phyloP scores from a whole-genome alignment of 73 alveolate genomes.

The Paramecium caudatum region DNA sequence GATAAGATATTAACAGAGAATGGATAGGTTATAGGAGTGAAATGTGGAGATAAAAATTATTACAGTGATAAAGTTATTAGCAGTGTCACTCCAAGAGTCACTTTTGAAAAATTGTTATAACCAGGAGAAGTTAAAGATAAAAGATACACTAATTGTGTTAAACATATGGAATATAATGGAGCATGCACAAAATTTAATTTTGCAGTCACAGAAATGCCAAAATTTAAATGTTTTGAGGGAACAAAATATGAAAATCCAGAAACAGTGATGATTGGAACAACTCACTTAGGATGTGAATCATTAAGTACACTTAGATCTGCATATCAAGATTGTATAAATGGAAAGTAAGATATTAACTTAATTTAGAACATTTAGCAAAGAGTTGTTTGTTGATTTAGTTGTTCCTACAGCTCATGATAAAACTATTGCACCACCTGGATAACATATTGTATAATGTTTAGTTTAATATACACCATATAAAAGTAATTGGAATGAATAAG shows the following conservation, averaged over 20 bases:
- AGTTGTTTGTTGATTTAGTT: constrained; percentile 83
- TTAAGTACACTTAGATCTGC: constrained; percentile 77
- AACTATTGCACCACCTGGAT: constrained; percentile 78
- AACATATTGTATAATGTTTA: constrained; percentile 79
- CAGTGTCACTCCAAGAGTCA: constrained; percentile 82
- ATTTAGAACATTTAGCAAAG: constrained; percentile 59
- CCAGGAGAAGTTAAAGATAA: constrained; percentile 39
- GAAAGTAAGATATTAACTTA: constrained; percentile 12
- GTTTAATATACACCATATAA: constrained; percentile 84
- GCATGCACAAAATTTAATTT: constrained; percentile 80
- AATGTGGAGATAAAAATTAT: constrained; percentile 67
- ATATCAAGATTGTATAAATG: constrained; percentile 76
- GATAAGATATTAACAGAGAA: constrained; percentile 72
- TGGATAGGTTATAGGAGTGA: constrained; percentile 75
- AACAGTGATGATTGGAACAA: constrained; percentile 73
- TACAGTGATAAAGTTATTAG: constrained; percentile 76
- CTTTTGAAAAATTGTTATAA: constrained; percentile 78
- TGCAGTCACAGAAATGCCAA: constrained; percentile 79
- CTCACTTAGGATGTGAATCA: constrained; percentile 79
- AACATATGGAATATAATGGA: constrained; percentile 79
- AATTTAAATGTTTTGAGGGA: constrained; percentile 77
- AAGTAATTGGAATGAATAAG: constrained; percentile 78
- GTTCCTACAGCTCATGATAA: constrained; percentile 83
- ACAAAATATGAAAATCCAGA: constrained; percentile 45
- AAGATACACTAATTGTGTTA: constrained; percentile 75